Evolutionary conservation across 2,329 filamentous ascomycete genomes (phyloP), one percentile per base, ranked within the genome.

Genomic region (Westerdykella sp.): DNA sequence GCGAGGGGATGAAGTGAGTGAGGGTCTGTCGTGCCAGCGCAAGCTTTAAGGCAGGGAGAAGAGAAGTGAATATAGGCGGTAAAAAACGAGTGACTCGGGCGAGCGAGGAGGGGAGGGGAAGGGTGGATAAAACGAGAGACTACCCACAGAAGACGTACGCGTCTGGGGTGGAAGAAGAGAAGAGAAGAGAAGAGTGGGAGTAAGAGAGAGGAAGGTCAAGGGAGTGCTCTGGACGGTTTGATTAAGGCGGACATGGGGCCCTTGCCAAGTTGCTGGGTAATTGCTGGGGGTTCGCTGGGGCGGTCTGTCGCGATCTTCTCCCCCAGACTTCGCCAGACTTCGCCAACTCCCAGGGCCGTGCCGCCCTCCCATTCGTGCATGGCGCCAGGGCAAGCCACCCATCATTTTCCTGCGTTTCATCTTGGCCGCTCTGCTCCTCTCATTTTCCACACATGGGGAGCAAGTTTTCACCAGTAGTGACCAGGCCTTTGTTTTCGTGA

Each of bases 1-100:
- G 54, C 53, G 55, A 56, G 41, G 47, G 52, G 53, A 4, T 14
- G 47, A 52, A 49, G 48, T 44, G 48, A 51, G 43, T 41, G 28
- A 40, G 31, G 45, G 46, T n/a, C n/a, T n/a, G n/a, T 49, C 45
- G 55, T 49, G 44, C 49, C 49, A 48, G 43, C 43, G 46, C 47
- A 39, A 39, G 38, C 42, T 31, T 54, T n/a, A n/a, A n/a, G n/a
- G n/a, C 46, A 53, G 47, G 55, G n/a, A 35, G 32, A 15, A 12
- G 32, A 35, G 32, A 60, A 62, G 44, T 21, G 43, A 50, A 54
- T 41, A 49, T 46, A 46, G 52, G 48, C 44, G 48, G 47, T 38
- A 54, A 57, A 58, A 55, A 57, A 58, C 51, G 57, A 61, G 47
- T 36, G 57, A 60, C 58, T 60, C 55, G 53, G 48, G 57, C 25